phyloP scores from a whole-genome alignment of 768 basidiomycete species.

The Boletus bicolor region DNA sequence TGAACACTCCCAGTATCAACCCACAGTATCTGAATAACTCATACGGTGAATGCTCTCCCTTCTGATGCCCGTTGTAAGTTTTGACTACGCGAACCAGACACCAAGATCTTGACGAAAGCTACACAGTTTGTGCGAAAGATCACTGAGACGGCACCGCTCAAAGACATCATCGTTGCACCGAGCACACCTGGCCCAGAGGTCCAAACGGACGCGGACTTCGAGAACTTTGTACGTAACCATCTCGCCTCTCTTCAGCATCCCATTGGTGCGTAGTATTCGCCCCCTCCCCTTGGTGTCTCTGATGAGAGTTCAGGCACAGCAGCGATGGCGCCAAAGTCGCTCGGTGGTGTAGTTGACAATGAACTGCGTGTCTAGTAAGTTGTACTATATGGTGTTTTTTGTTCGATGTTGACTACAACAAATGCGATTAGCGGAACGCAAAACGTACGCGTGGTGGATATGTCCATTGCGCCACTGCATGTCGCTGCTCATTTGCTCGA shows the following conservation, averaged over 20 bases:
- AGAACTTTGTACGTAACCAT: slow-evolving; percentile 2
- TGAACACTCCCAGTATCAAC: slow-evolving; percentile 11
- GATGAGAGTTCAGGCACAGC: slow-evolving; percentile 11
- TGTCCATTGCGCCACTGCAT: slow-evolving; percentile 16
- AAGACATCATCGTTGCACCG: slow-evolving; percentile 13
- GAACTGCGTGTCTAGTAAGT: slow-evolving; percentile 17
- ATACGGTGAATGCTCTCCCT: slow-evolving; percentile 1
- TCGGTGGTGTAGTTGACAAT: slow-evolving; percentile 19
- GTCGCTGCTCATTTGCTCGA: slow-evolving; percentile 15
- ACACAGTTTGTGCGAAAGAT: slow-evolving; percentile 11
- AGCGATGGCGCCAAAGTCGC: slow-evolving; percentile 17
- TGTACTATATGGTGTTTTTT: too few species aligned
- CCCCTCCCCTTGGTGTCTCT: background rate
- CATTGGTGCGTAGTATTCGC: slow-evolving; percentile 4
- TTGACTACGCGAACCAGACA: slow-evolving; percentile 1
- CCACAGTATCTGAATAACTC: slow-evolving; percentile 13
- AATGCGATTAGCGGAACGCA: slow-evolving; percentile 9
- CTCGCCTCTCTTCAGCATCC: slow-evolving; percentile 5
- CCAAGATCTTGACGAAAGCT: slow-evolving; percentile 18
- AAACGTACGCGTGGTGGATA: slow-evolving; percentile 17
- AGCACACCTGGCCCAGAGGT: slow-evolving; percentile 22
- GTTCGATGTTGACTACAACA: background rate
- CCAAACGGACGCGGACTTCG: slow-evolving; percentile 16
- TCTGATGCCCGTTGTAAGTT: background rate
- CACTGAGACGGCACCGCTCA: slow-evolving; percentile 16